Percentiles rank a stretch among this genome's conserved stretches.
Conservation (phyloP, 805 yeast genomes). For the Ogataea populi-albae region DNA sequence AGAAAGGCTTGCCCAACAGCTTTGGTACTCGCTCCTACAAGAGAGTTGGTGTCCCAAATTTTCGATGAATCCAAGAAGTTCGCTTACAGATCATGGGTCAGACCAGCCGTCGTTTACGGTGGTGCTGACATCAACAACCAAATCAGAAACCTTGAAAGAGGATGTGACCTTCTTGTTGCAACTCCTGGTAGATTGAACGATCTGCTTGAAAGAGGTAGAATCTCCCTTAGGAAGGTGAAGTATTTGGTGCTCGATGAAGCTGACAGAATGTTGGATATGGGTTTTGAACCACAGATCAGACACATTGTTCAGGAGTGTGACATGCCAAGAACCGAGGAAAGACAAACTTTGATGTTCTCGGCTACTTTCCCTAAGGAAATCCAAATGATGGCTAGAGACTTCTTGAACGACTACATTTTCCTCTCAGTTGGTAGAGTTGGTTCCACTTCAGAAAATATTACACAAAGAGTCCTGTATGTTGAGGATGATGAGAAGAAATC, state of each 20-base stretch:
- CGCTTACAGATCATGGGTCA: slow-evolving; percentile 97
- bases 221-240: slow-evolving; percentile 84
- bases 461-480: slow-evolving; percentile 88
- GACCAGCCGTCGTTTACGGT: slow-evolving; percentile 95
- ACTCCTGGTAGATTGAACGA: slow-evolving; percentile 99
- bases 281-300: slow-evolving; percentile 99
- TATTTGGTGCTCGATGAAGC: slow-evolving; percentile 98
- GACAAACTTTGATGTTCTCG: slow-evolving; percentile 98
- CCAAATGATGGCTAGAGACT: slow-evolving; percentile 95
- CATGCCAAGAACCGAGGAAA: slow-evolving; percentile 86
- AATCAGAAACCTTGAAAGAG: slow-evolving; percentile 82
- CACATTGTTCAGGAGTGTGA: slow-evolving; percentile 96
- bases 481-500: slow-evolving; percentile 92
- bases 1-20: slow-evolving; percentile 92
- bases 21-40: slow-evolving; percentile 95
- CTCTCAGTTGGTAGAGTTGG: slow-evolving; percentile 99
- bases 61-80: slow-evolving; percentile 94
- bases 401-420: slow-evolving; percentile 92
- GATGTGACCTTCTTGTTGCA: slow-evolving; percentile 95
- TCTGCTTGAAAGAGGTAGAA: slow-evolving; percentile 89
- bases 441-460: slow-evolving; percentile 97
- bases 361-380: slow-evolving; percentile 99
- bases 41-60: slow-evolving; percentile 98
- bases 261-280: slow-evolving; percentile 99
- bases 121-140: slow-evolving; percentile 94